These are phyloP conservation scores for Hirsutella rhossiliensis DNA, from an alignment of 2,329 filamentous ascomycete genomes.

Conservation along the genomic window DNA sequence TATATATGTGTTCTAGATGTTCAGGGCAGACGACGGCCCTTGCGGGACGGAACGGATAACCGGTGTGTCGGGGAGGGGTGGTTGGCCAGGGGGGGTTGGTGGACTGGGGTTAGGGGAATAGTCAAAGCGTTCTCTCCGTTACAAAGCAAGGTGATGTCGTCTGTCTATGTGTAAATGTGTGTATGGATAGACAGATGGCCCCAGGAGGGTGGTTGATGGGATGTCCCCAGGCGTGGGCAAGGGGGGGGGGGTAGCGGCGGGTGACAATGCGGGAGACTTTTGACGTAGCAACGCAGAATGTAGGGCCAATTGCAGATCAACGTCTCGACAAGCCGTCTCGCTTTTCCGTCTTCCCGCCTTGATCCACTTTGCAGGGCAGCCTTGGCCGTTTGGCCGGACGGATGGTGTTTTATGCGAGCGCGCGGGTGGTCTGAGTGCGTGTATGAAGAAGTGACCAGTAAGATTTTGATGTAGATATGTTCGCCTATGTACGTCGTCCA, in stretches of 20 bases:
- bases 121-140: not conserved
- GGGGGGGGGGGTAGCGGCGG: not conserved
- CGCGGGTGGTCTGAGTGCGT: not conserved
- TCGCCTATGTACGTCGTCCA: no score
- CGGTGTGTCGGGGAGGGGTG: not conserved
- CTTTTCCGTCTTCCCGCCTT: not conserved
- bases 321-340: not conserved
- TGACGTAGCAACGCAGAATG: no score
- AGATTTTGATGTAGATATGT: no score
- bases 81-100: not conserved
- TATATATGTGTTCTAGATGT: constrained; percentile 6
- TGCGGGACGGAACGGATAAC: no score
- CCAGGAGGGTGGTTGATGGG: not conserved
- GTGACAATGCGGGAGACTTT: no score
- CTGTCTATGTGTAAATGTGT: not conserved
- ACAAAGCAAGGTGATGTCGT: not conserved
- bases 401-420: not conserved
- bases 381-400: not conserved
- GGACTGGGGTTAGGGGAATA: not conserved
- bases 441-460: no score
- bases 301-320: no score
- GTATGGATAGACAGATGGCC: no score
- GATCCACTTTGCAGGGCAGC: not conserved
- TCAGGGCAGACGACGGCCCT: not conserved
- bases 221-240: not conserved